A percentile compares a stretch with the other conserved stretches of the same genome.
phyloP scores from a whole-genome alignment of 1,139 yeast species.

The Sugiyamaella grinbergsii region DNA sequence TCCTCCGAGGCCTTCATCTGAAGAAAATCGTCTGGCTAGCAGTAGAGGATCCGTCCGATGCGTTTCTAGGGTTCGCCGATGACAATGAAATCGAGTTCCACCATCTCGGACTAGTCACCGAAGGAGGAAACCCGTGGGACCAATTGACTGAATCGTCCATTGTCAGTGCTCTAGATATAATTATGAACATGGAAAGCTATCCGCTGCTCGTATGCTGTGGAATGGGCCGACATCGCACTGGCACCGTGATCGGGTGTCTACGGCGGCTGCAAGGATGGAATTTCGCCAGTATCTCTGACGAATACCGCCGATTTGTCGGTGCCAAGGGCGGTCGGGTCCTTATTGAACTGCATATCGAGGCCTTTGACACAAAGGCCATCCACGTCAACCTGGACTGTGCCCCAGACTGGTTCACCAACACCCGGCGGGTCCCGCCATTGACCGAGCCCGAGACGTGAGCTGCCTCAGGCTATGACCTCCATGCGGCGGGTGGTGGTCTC shows the following conservation, averaged over 20 bases:
- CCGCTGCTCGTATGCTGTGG: conserved; percentile 93
- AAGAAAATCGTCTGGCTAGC: conserved; percentile 92
- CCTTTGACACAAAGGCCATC: conserved; percentile 63
- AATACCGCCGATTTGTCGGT: conserved; percentile 90
- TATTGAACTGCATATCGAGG: conserved; percentile 88
- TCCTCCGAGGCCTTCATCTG: conserved; percentile 69
- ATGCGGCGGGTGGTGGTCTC: no score
- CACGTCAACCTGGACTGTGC: conserved; percentile 52
- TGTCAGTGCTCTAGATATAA: conserved; percentile 72
- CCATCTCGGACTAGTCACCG: conserved; percentile 58
- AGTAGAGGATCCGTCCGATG: conserved; percentile 92
- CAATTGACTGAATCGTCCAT: conserved; percentile 86
- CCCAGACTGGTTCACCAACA: conserved; percentile 52
- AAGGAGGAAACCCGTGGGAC: conserved; percentile 93
- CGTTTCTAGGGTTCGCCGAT: conserved; percentile 78
- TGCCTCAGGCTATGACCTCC: not conserved
- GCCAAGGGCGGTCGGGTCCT: conserved; percentile 87
- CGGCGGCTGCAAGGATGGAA: conserved; percentile 95
- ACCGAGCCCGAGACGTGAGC: no score
- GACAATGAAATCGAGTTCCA: conserved; percentile 64
- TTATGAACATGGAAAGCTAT: conserved; percentile 69
- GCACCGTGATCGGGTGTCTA: conserved; percentile 92
- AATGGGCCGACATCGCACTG: conserved; percentile 96
- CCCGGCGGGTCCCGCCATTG: no score
- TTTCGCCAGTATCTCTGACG: conserved; percentile 89